phyloP scores from a whole-genome alignment of 2,329 filamentous ascomycete species.

The Trichoderma atrobrunneum region DNA sequence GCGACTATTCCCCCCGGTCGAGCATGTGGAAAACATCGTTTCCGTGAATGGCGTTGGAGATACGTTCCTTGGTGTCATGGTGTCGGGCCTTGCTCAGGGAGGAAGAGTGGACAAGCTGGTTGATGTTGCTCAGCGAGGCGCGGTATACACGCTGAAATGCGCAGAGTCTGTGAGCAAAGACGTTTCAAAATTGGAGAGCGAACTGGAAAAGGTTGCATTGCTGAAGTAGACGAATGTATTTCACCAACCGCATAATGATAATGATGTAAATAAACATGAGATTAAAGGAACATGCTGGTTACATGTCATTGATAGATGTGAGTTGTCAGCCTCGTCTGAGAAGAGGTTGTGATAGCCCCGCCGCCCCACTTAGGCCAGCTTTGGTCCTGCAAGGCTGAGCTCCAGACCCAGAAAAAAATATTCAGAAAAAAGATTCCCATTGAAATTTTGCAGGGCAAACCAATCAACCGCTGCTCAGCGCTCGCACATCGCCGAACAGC shows the following conservation, averaged over 20 bases:
- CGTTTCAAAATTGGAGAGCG: conserved; percentile 45
- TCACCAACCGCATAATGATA: neutral
- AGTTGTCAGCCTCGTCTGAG: conserved; percentile 25
- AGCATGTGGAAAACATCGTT: conserved; percentile 67
- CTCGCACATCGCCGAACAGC: neutral
- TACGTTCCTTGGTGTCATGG: conserved; percentile 80
- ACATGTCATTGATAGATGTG: neutral
- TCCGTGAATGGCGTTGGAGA: conserved; percentile 95
- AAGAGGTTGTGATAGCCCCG: neutral
- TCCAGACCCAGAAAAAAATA: conserved; percentile 32
- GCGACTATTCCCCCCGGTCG: conserved; percentile 64
- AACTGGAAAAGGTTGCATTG: conserved; percentile 32
- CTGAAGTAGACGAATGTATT: neutral
- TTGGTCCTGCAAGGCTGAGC: conserved; percentile 31
- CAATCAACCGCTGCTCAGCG: neutral
- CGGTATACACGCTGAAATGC: conserved; percentile 74
- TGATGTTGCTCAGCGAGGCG: conserved; percentile 77
- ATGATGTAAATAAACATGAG: neutral
- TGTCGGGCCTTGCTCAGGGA: conserved; percentile 70
- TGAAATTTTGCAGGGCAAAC: conserved; percentile 24
- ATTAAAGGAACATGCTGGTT: neutral
- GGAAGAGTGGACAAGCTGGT: conserved; percentile 61
- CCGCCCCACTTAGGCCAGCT: conserved; percentile 16
- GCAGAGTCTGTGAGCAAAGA: conserved; percentile 66
- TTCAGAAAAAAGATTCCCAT: neutral